phyloP scores from a whole-genome alignment of 495 filamentous ascomycete genomes.

The Pyrenopolyporus hunteri region DNA sequence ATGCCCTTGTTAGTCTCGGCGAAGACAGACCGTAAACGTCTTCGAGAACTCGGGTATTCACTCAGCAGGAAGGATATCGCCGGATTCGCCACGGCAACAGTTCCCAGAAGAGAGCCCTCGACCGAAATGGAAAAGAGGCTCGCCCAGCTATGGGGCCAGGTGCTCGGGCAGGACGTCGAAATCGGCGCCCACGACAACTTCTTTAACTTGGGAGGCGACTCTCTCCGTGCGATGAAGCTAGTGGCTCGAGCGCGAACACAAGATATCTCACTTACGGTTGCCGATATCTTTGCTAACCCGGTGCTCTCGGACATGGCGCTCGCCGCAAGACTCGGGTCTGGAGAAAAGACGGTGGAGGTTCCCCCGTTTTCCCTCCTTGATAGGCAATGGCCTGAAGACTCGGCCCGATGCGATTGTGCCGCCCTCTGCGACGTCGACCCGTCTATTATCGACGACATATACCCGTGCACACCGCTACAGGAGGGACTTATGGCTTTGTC shows the following conservation, averaged over 20 bases:
- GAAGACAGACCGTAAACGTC: constrained; percentile 66
- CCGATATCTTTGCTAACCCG: constrained; percentile 52
- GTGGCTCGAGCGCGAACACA: constrained; percentile 50
- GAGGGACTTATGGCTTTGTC: constrained; percentile 71
- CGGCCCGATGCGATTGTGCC: constrained; percentile 38
- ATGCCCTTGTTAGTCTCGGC: constrained; percentile 63
- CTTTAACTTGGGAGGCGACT: constrained; percentile 61
- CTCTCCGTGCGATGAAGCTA: constrained; percentile 60
- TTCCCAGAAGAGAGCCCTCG: constrained; percentile 34
- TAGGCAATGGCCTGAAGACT: constrained; percentile 34
- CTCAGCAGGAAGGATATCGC: constrained; percentile 45
- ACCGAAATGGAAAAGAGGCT: constrained; percentile 42
- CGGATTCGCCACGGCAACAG: constrained; percentile 29
- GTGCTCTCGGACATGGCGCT: constrained; percentile 49
- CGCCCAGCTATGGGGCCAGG: constrained; percentile 39
- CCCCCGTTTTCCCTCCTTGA: constrained; percentile 44
- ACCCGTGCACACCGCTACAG: constrained; percentile 74
- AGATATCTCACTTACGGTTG: constrained; percentile 50
- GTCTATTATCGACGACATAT: constrained; percentile 62
- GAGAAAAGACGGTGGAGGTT: constrained; percentile 17
- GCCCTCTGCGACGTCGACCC: constrained; percentile 38
- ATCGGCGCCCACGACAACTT: constrained; percentile 54
- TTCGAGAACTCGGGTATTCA: constrained; percentile 49
- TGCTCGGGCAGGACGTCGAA: constrained; percentile 39
- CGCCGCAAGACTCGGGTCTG: constrained; percentile 24